A percentile compares a stretch with the other conserved stretches of the same genome.
phyloP scores from a whole-genome alignment of 768 basidiomycete genomes.

The Termitomyces sp. region DNA sequence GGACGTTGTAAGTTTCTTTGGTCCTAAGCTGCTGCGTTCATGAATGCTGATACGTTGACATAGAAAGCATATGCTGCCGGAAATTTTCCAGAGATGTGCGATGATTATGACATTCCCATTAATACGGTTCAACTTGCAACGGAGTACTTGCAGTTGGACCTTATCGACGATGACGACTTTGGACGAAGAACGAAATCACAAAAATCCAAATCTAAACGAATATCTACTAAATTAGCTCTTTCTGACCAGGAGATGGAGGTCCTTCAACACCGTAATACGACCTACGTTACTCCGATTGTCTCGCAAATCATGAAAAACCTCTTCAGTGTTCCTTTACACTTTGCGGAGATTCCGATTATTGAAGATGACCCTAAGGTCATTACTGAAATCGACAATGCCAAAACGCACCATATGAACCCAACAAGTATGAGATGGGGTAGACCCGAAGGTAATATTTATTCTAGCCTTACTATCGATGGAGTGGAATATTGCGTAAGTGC shows the following conservation, averaged over 20 bases:
- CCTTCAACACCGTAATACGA: constrained; percentile 24
- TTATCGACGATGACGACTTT: constrained; percentile 8
- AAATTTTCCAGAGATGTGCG: constrained; percentile 33
- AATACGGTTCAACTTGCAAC: background rate
- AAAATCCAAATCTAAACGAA: constrained; percentile 18
- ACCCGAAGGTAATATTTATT: constrained; percentile 28
- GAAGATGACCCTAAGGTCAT: constrained; percentile 25
- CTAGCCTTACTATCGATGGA: constrained; percentile 50
- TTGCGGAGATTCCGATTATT: constrained; percentile 26
- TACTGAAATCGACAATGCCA: constrained; percentile 20
- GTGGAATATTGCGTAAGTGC: constrained; percentile 46
- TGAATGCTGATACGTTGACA: background rate
- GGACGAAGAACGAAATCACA: background rate
- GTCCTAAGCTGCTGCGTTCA: background rate
- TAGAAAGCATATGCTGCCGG: constrained; percentile 42
- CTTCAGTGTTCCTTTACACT: constrained; percentile 39
- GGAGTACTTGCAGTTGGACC: constrained; percentile 3
- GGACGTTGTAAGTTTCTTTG: constrained; percentile 35
- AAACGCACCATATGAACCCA: constrained; percentile 30
- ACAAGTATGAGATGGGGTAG: constrained; percentile 28
- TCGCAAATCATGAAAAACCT: constrained; percentile 40
- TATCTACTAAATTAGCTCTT: background rate
- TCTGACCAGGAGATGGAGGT: constrained; percentile 19
- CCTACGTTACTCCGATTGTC: constrained; percentile 43
- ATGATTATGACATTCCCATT: constrained; percentile 2